Evolutionary conservation across 768 basidiomycete genomes (phyloP).

Genomic region (Leccinum variicolor): DNA sequence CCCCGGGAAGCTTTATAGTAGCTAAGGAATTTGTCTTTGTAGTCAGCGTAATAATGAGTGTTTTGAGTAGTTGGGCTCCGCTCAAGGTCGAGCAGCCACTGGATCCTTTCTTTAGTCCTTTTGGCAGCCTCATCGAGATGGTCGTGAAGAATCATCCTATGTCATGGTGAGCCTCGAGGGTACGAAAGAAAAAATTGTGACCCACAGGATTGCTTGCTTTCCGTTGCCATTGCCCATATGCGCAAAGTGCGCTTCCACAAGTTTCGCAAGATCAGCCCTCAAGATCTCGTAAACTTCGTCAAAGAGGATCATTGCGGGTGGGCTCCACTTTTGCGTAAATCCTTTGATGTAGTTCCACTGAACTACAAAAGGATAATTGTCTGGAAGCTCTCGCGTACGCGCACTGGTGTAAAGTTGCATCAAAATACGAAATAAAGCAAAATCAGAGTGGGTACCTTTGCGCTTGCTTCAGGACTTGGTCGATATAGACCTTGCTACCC

Average conservation of each 20-base stretch:
- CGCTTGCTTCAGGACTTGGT: slow-evolving; percentile 49
- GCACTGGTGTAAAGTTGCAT: slow-evolving; percentile 40
- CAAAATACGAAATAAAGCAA: neutral
- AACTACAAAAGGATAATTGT: slow-evolving; percentile 62
- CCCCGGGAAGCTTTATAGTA: slow-evolving; percentile 41
- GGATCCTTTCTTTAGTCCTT: slow-evolving; percentile 38
- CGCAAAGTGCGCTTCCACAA: slow-evolving; percentile 50
- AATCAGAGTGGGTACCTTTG: slow-evolving; percentile 36
- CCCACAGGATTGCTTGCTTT: slow-evolving; percentile 47
- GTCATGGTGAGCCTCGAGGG: neutral
- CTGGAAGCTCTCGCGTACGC: slow-evolving; percentile 67
- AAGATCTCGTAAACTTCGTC: slow-evolving; percentile 37
- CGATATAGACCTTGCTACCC: slow-evolving; percentile 38
- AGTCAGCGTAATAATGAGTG: slow-evolving; percentile 47
- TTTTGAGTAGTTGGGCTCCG: slow-evolving; percentile 50
- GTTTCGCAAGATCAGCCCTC: slow-evolving; percentile 34
- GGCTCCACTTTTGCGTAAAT: slow-evolving; percentile 46
- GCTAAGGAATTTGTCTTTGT: slow-evolving; percentile 45
- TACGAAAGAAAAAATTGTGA: neutral
- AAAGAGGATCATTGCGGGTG: slow-evolving; percentile 47
- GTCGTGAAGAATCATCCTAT: slow-evolving; percentile 47
- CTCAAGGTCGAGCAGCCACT: slow-evolving; percentile 51
- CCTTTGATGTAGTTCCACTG: slow-evolving; percentile 46
- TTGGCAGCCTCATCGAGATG: slow-evolving; percentile 45
- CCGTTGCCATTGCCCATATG: slow-evolving; percentile 51